These are phyloP conservation scores for Haplosporangium sp. DNA, from an alignment of 371 early-diverging fungal species.

Conservation along the genomic window DNA sequence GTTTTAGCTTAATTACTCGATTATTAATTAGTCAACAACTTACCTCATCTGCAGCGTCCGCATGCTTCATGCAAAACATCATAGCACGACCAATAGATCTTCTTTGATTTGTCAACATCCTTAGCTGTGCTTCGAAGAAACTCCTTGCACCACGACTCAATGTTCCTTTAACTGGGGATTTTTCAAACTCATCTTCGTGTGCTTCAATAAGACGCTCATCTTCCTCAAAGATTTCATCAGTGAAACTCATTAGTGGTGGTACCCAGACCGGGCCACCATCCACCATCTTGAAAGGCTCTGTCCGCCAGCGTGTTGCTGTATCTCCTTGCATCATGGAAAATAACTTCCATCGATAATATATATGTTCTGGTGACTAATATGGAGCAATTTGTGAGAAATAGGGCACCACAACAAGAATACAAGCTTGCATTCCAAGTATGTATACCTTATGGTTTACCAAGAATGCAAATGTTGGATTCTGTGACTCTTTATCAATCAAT, in stretches of 20 bases:
- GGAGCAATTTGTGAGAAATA: not conserved
- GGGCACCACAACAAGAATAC: not conserved
- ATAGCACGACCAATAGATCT: constrained; percentile 84
- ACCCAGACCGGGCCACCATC: constrained; percentile 88
- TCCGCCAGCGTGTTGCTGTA: constrained; percentile 76
- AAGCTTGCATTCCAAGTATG: not conserved
- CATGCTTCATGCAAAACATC: constrained; percentile 90
- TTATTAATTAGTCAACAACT: not conserved
- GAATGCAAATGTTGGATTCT: constrained; percentile 79
- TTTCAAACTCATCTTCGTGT: constrained; percentile 63
- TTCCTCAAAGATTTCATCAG: constrained; percentile 69
- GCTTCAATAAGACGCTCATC: constrained; percentile 44
- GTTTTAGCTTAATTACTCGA: no score
- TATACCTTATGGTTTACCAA: constrained; percentile 77
- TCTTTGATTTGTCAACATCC: constrained; percentile 67
- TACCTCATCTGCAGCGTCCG: constrained; percentile 85
- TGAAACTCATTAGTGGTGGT: constrained; percentile 84
- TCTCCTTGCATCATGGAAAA: constrained; percentile 94
- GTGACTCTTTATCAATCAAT: constrained; percentile 69
- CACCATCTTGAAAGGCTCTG: constrained; percentile 90
- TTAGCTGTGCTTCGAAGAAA: constrained; percentile 67
- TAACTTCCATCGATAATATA: constrained; percentile 93
- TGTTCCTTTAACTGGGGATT: constrained; percentile 63
- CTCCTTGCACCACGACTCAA: constrained; percentile 72
- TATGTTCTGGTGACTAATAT: constrained; percentile 77